Base-by-base conservation (phyloP, 495 filamentous ascomycete species). In the Symbiotaphrina buchneri region DNA sequence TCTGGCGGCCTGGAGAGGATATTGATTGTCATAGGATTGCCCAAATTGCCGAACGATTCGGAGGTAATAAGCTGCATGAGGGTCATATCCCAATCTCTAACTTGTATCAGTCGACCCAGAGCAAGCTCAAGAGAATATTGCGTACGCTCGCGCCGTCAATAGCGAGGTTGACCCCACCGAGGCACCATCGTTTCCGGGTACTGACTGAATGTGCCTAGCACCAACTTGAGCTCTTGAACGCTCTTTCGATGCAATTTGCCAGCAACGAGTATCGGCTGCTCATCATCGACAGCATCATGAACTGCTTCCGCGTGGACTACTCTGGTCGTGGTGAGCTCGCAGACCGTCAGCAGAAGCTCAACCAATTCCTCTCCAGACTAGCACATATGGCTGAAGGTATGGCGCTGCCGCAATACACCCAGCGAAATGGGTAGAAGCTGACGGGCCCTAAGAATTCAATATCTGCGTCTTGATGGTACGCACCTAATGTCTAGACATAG, bases 201-300 rank as follows among this genome's bases (percentile, higher is more conserved):
- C 13, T 18, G 16, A 27, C n/a, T 23, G 7, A 21, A 8, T 20
- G 22, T 10, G 15, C 14, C 5, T 25, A 65, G 56, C 74, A 79
- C 45, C 76, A 82, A 49, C 44, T 71, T 31, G 75, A 81, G 30
- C 47, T 78, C 21, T 55, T 82, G 31, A 73, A 75, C 45, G 58
- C 58, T 10, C 60, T 83, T 10, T 62, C 65, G 31, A 56, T 59
- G 33, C 65, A 65, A 41, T 79, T 83, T 52, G 61, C 64, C 16
- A 64, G 54, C 1, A 71, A 71, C 18, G 61, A 75, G 36, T 83
- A 74, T 46, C 61, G 74, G 16, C 61, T 83, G 27, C 56, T 83
- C 17, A 59, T 83, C 36, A 67, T 83, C 41, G 76, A 83, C 45
- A 77, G 71, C 45, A 74, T 82, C 40, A 79, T 81, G 66, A 69